phyloP scores from a whole-genome alignment of 371 early-diverging fungal species.

The Globomyces sp. region DNA sequence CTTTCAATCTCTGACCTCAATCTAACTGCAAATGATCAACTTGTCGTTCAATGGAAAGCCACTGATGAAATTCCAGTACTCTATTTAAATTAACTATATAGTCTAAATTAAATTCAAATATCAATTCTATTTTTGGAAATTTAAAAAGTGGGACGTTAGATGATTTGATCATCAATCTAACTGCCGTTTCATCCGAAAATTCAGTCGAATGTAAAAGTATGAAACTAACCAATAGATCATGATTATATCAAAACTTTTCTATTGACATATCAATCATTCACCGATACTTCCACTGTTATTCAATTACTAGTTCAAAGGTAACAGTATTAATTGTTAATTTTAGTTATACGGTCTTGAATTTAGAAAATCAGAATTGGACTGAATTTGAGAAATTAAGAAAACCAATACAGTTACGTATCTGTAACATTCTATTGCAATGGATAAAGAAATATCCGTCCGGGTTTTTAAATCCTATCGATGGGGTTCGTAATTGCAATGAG shows the following conservation, averaged over 20 bases:
- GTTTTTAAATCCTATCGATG: slow-evolving; percentile 27
- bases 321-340: too few species aligned
- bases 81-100: too few species aligned
- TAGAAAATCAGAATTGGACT: slow-evolving; percentile 1
- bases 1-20: too few species aligned
- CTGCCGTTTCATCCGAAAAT: slow-evolving; percentile 27
- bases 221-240: slow-evolving; percentile 16
- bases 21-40: too few species aligned
- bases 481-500: slow-evolving; percentile 11
- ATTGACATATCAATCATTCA: slow-evolving; percentile 40
- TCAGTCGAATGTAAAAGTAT: slow-evolving; percentile 19
- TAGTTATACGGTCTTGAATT: slow-evolving; percentile 12
- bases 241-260: slow-evolving; percentile 39
- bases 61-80: too few species aligned
- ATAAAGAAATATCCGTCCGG: slow-evolving; percentile 32
- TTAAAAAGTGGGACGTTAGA: slow-evolving; percentile 33
- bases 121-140: too few species aligned
- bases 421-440: slow-evolving; percentile 43
- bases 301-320: slow-evolving; percentile 28
- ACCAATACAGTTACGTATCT: slow-evolving; percentile 36
- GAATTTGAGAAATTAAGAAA: slow-evolving; percentile 34
- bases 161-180: slow-evolving; percentile 35
- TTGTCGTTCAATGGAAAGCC: too few species aligned
- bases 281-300: slow-evolving; percentile 23
- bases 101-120: too few species aligned